Evolutionary conservation across 202 grass and related monocot species (phyloP).

Genomic region (Carex sylvatica): DNA sequence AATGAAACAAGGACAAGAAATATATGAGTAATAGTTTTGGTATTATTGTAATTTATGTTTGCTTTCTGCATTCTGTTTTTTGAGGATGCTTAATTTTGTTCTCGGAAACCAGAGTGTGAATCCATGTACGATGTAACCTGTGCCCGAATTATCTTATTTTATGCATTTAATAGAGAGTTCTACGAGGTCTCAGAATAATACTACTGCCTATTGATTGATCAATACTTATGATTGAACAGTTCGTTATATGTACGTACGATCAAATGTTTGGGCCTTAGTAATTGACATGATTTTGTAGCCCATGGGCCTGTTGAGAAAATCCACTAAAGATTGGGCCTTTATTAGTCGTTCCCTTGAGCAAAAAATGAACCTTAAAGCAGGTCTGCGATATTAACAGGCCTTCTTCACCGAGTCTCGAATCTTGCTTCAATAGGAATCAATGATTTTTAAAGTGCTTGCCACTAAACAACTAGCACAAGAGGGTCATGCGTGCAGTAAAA

Average conservation of each 20-base stretch:
- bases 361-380: background rate
- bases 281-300: background rate
- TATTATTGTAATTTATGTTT: background rate
- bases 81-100: background rate
- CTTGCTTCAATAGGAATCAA: background rate
- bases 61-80: background rate
- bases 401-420: background rate
- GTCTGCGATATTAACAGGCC: background rate
- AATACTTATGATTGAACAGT: background rate
- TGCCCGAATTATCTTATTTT: background rate
- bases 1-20: background rate
- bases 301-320: background rate
- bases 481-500: no score
- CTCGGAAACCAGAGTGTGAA: background rate
- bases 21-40: background rate
- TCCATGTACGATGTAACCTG: background rate
- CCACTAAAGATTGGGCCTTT: background rate
- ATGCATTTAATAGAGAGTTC: background rate
- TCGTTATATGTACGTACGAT: background rate
- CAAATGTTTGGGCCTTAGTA: background rate
- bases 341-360: background rate
- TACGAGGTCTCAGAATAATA: background rate
- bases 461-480: no score
- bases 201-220: background rate
- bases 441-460: background rate